These are phyloP conservation scores for Aspergillus viridinutans DNA, from an alignment of 2,329 filamentous ascomycete genomes.

Conservation along the genomic window DNA sequence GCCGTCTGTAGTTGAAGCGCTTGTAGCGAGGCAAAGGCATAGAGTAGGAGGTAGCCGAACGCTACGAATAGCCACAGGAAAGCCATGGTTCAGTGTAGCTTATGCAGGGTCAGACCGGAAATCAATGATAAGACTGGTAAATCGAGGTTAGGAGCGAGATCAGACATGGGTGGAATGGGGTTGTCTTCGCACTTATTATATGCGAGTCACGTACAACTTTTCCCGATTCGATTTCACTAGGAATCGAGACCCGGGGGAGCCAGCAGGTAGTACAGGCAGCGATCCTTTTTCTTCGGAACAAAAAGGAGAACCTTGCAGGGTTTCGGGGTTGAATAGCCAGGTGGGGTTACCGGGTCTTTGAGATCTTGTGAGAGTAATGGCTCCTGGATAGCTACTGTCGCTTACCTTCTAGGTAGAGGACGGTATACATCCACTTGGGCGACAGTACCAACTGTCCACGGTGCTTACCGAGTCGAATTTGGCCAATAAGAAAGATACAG, in stretches of 20 bases:
- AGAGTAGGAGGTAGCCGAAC: constrained; percentile 32
- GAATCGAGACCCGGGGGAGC: background rate
- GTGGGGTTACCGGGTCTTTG: background rate
- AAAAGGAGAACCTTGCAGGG: background rate
- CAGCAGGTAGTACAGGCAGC: background rate
- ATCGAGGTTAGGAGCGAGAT: background rate
- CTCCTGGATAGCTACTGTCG: background rate
- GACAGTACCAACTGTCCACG: background rate
- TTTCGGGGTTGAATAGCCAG: background rate
- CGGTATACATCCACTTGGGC: background rate
- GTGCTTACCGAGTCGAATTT: background rate
- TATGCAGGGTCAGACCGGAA: background rate
- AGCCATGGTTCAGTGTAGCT: constrained; percentile 17
- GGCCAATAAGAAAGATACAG: background rate
- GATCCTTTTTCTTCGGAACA: background rate
- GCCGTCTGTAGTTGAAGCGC: constrained; percentile 9
- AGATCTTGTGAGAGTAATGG: background rate
- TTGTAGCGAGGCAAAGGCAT: constrained; percentile 29
- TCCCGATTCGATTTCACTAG: background rate
- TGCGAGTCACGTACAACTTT: background rate
- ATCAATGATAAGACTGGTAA: background rate
- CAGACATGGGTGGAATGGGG: background rate
- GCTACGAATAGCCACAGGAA: constrained; percentile 32
- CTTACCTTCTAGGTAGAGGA: background rate
- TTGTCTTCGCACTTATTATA: background rate